These are phyloP conservation scores for Chaetothyriales sp. DNA, from an alignment of 2,329 filamentous ascomycete genomes.

Conservation along the genomic window DNA sequence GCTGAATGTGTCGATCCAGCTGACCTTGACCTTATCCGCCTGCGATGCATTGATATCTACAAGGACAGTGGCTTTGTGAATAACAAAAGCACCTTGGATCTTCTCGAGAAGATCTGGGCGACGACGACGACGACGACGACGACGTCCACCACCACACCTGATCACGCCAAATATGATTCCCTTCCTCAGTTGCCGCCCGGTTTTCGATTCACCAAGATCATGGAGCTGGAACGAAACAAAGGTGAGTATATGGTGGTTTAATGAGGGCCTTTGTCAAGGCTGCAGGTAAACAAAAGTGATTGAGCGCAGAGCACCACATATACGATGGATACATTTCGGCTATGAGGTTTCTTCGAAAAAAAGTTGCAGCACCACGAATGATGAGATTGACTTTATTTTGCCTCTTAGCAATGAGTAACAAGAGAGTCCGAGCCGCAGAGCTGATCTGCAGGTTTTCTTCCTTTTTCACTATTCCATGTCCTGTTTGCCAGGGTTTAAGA, in stretches of 20 bases:
- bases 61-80: conserved; percentile 84
- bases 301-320: too few relatives aligned
- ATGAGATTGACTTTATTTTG: too few relatives aligned
- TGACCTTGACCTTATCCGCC: conserved; percentile 63
- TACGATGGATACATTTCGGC: background rate
- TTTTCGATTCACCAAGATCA: conserved; percentile 25
- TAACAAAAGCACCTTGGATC: conserved; percentile 70
- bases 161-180: background rate
- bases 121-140: background rate
- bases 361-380: background rate
- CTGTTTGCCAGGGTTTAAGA: too few relatives aligned
- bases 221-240: conserved; percentile 24
- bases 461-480: too few relatives aligned
- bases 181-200: background rate
- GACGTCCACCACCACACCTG: conserved; percentile 1
- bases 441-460: too few relatives aligned
- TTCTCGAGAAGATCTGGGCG: conserved; percentile 71
- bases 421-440: too few relatives aligned
- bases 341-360: background rate
- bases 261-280: background rate
- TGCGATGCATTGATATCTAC: conserved; percentile 73
- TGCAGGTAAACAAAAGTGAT: background rate
- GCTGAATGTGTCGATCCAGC: conserved; percentile 73
- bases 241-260: conserved; percentile 28
- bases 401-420: too few relatives aligned